Evolutionary conservation across 805 yeast genomes (phyloP).

Genomic region (Scheffersomyces amazonensis): DNA sequence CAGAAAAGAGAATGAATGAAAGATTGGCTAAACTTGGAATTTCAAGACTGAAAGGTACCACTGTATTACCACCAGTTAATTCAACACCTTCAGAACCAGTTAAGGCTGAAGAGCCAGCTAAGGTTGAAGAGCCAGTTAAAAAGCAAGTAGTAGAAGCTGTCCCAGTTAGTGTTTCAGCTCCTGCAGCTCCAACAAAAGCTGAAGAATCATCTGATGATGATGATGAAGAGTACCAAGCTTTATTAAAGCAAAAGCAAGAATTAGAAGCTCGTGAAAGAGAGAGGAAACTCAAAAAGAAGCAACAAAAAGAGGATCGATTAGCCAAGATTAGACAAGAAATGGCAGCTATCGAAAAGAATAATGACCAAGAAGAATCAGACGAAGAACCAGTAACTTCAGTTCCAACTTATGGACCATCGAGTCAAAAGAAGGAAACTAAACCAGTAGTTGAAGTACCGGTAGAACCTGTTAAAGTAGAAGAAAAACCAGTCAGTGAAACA

Average conservation of each 20-base stretch:
- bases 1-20: conserved; percentile 75
- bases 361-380: conserved; percentile 34
- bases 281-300: conserved; percentile 49
- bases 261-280: conserved; percentile 42
- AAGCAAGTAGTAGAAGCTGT: neutral
- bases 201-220: conserved; percentile 29
- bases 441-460: conserved; percentile 1
- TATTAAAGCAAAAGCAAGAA: conserved; percentile 41
- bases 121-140: conserved; percentile 4
- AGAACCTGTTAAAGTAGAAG: conserved; percentile 5
- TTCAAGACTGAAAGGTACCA: conserved; percentile 31
- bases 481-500: conserved; percentile 6
- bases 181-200: conserved; percentile 2
- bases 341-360: conserved; percentile 45
- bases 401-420: conserved; percentile 19
- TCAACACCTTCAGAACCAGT: neutral
- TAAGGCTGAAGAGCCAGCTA: conserved; percentile 1
- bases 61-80: neutral
- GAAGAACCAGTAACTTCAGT: conserved; percentile 17
- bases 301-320: conserved; percentile 57
- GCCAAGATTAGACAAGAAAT: conserved; percentile 59
- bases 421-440: neutral
- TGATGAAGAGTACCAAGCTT: conserved; percentile 48
- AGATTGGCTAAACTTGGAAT: conserved; percentile 80
- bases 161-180: neutral